Evolutionary conservation across 208 protist species (phyloP), one percentile per base, ranked within the genome.

Genomic region (Wallacemonas rigidus): DNA sequence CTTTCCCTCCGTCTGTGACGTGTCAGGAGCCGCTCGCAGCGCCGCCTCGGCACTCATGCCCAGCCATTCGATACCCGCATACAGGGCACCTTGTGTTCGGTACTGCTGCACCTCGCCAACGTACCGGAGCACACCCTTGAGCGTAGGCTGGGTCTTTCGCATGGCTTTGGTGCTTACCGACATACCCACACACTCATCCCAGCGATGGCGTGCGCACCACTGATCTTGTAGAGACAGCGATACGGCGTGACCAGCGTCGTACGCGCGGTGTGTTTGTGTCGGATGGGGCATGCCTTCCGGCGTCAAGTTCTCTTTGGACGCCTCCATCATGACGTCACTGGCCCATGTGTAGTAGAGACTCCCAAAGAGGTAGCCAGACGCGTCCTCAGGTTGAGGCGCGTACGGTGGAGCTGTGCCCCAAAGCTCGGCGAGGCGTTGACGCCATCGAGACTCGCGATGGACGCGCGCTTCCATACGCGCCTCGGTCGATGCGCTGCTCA

Each of bases 61-160:
- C 2, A 44, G 48, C 86, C 86, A 91, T 75, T 86, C 82, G 47
- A 91, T 76, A 11, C 83, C 86, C 3, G 83, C 86, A 70, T 77
- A 87, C 54, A 86, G 71, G 70, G 80, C 63, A 41, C 64, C 38
- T 15, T 69, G 74, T 12, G 55, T 72, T 36, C 74, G 74, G 67
- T 75, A 75, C 72, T 83, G 75, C 77, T 86, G 83, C 60, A 74
- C 74, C 41, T 81, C 75, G 6, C 86, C 86, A 14, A 91, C 73
- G 79, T 80, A 91, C 35, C 79, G 77, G 70, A 91, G 78, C 67
- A 76, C 74, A 47, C 81, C 72, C 51, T 67, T 9, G 65, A 54
- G 64, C 58, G 70, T 56, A 8, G 60, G 60, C 43, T 38, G 60
- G 7, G 60, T 11, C 43, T 51, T 65, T 5, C 11, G 40, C 40